Percentiles rank a stretch among this genome's conserved stretches.
Conservation (phyloP, 768 basidiomycete genomes). For the Pleurotus cornucopiae region DNA sequence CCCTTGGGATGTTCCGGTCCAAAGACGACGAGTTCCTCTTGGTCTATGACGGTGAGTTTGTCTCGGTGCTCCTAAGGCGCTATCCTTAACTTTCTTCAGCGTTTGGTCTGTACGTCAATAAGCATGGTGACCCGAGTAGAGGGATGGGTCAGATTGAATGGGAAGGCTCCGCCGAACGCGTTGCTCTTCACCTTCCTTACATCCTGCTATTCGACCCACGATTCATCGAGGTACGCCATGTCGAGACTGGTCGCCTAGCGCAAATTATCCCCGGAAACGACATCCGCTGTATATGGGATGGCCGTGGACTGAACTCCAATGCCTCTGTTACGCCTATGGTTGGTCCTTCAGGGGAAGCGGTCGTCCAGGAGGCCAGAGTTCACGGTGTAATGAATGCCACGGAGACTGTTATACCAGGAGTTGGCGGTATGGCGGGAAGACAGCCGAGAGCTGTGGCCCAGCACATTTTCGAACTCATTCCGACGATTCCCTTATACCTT, state of each 20-base stretch:
- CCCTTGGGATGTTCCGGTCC: slow-evolving; percentile 92
- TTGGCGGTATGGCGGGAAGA: slow-evolving; percentile 18
- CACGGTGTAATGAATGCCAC: slow-evolving; percentile 81
- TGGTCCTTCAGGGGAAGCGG: slow-evolving; percentile 40
- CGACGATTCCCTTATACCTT: slow-evolving; percentile 68
- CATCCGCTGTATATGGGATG: slow-evolving; percentile 90
- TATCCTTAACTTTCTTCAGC: slow-evolving; percentile 38
- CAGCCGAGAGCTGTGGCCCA: slow-evolving; percentile 54
- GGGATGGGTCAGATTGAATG: slow-evolving; percentile 80
- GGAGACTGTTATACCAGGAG: slow-evolving; percentile 34
- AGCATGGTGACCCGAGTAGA: slow-evolving; percentile 86
- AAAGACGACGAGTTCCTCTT: slow-evolving; percentile 91
- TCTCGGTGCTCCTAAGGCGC: background rate
- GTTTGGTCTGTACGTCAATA: slow-evolving; percentile 92
- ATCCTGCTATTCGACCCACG: slow-evolving; percentile 86
- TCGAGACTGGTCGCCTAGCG: slow-evolving; percentile 74
- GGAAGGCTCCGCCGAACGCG: slow-evolving; percentile 89
- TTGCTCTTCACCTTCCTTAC: slow-evolving; percentile 88
- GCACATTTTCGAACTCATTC: slow-evolving; percentile 75
- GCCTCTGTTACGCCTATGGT: slow-evolving; percentile 59
- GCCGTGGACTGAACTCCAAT: slow-evolving; percentile 55
- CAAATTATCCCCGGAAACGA: slow-evolving; percentile 86
- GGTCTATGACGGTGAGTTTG: slow-evolving; percentile 83
- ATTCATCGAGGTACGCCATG: slow-evolving; percentile 90
- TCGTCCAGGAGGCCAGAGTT: slow-evolving; percentile 75